phyloP scores from a whole-genome alignment of 192 early-diverging fungal species.

The Backusella westeae region DNA sequence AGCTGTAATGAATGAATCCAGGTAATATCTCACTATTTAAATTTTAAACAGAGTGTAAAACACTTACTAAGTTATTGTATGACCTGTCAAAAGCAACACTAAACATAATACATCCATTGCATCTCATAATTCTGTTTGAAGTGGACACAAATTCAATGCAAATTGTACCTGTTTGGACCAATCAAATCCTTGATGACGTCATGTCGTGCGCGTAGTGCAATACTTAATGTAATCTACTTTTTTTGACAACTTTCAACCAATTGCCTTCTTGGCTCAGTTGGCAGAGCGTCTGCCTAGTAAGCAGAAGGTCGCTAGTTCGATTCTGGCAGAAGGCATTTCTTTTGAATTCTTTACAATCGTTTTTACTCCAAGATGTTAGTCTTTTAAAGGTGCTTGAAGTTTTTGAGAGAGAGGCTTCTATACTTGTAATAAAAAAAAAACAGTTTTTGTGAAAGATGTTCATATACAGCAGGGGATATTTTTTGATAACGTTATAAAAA shows the following conservation, averaged over 20 bases:
- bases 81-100: no score
- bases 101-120: no score
- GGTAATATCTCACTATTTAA: no score
- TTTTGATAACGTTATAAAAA: background rate
- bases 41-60: no score
- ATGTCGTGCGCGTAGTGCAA: background rate
- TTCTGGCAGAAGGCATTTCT: slow-evolving; percentile 36
- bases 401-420: no score
- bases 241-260: background rate
- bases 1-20: no score
- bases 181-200: background rate
- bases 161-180: background rate
- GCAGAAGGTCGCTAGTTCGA: slow-evolving; percentile 40
- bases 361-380: background rate
- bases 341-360: slow-evolving; percentile 8
- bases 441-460: background rate
- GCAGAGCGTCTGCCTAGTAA: slow-evolving; percentile 43
- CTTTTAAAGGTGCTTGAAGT: background rate
- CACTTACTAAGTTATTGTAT: no score
- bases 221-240: background rate
- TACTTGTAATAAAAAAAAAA: background rate
- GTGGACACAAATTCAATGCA: no score
- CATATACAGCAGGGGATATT: background rate
- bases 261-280: slow-evolving; percentile 40
- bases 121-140: no score